Base-by-base conservation (phyloP, 108 stramenopile species). In the Fistulifera pelliculosa region DNA sequence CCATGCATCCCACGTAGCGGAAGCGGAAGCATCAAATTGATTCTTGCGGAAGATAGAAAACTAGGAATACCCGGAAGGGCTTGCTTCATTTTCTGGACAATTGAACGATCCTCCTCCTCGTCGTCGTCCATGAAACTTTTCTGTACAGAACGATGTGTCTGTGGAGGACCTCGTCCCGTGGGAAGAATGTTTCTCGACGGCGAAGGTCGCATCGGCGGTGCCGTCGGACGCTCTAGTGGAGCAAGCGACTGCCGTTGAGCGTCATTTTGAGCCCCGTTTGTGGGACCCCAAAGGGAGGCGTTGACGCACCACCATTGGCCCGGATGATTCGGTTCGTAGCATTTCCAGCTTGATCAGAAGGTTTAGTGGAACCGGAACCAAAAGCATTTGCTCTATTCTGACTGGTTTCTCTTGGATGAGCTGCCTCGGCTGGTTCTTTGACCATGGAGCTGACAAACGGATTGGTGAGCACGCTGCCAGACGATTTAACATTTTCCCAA, bases 271-370 rank as follows among this genome's bases (percentile, higher is more conserved):
- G n/a, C n/a, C n/a, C n/a, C n/a, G 31, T 35, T 8, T 35, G 31
- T 40, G 14, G 12, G 55, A 13, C 16, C n/a, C 15, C 13, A 25
- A 31, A 16, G 31, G 12, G 6, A 22, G 41, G 12, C 27, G 26
- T 18, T 3, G 61, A 69, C 15, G 69, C 69, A 17, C 69, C 69
- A 41, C 69, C 69, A 52, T 60, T 64, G 39, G 69, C 54, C 14
- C 45, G 56, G 7, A 70, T 59, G 25, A 63, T 19, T 5, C 44
- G 44, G 3, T 47, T 47, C 21, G 44, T 47, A 11, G 4, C 10
- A 5, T 22, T 47, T 2, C 44, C 44, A 21, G 44, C 3, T 2
- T 21, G 44, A 47, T 47, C 44, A 22, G 44, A 8, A 8, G 31
- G 31, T 35, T 35, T 35, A 3, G 31, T 35, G 8, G 8, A 35